Conservation (phyloP, 2,329 filamentous ascomycete species). For the Fusarium staphyleae region DNA sequence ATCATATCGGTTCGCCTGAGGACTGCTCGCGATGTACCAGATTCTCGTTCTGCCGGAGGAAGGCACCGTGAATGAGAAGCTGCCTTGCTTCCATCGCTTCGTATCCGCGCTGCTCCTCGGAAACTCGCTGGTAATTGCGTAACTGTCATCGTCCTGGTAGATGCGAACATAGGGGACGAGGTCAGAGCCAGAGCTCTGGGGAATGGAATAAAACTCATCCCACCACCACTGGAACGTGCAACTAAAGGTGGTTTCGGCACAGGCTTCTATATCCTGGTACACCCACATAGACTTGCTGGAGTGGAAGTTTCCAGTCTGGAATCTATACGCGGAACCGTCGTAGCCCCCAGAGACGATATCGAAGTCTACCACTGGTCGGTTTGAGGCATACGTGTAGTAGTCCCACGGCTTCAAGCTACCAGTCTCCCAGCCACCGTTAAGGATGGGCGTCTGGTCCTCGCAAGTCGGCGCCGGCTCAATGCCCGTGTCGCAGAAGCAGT, state of each 20-base stretch:
- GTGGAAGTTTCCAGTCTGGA: slow-evolving; percentile 10
- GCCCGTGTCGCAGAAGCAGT: slow-evolving; percentile 9
- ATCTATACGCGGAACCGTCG: not conserved
- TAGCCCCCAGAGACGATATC: not conserved
- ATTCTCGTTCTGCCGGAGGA: not conserved
- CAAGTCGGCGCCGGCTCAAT: slow-evolving; percentile 2
- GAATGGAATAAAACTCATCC: slow-evolving; percentile 2
- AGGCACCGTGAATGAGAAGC: not conserved
- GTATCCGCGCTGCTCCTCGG: not conserved
- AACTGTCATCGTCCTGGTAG: not conserved
- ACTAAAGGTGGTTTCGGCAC: not conserved
- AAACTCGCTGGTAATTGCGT: not conserved
- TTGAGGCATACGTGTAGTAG: not conserved
- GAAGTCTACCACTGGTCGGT: not conserved
- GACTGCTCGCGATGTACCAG: slow-evolving; percentile 16
- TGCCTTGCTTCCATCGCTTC: not conserved
- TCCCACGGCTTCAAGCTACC: not conserved
- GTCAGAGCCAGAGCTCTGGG: rapidly evolving
- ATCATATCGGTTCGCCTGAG: slow-evolving; percentile 6
- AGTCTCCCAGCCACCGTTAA: not conserved
- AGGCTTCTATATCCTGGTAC: slow-evolving; percentile 2
- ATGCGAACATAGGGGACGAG: slow-evolving; percentile 11
- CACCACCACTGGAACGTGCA: slow-evolving; percentile 6
- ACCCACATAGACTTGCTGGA: slow-evolving; percentile 4
- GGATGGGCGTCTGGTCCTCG: not conserved